phyloP scores from a whole-genome alignment of 306 rosid species.

The Neltuma alba region DNA sequence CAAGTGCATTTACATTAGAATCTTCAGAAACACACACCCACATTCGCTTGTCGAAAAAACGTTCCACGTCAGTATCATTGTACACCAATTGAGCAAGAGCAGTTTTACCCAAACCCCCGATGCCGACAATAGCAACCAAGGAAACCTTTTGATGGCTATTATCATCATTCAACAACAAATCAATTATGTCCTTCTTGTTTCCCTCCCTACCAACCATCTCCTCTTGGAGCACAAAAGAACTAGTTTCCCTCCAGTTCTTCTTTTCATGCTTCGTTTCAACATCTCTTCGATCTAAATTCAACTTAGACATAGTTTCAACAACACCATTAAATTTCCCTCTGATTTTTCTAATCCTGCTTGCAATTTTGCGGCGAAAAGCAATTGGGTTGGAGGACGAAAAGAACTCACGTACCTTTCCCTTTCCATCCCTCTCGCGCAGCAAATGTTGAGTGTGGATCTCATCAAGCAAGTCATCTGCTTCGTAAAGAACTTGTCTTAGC shows the following conservation, averaged over 20 bases:
- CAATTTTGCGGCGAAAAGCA: not conserved
- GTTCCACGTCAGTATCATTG: not conserved
- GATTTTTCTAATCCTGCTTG: not conserved
- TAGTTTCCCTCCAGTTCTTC: not conserved
- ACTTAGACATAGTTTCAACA: not conserved
- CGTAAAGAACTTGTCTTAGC: not conserved
- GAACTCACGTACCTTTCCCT: not conserved
- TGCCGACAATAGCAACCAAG: not conserved
- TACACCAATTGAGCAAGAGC: constrained; percentile 2
- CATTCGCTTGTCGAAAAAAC: not conserved
- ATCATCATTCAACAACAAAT: not conserved
- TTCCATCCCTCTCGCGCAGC: not conserved
- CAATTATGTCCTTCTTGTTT: not conserved
- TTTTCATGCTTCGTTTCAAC: not conserved
- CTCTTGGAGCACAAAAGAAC: not conserved
- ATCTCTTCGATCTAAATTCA: not conserved
- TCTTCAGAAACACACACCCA: constrained; percentile 24
- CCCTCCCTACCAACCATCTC: not conserved
- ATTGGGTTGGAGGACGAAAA: not conserved
- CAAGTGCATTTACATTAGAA: not conserved
- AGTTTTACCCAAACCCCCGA: constrained; percentile 25
- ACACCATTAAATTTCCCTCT: not conserved
- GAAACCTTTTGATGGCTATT: not conserved
- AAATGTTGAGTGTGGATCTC: not conserved
- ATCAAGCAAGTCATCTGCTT: not conserved